Evolutionary conservation across 2,329 filamentous ascomycete genomes (phyloP), one percentile per base, ranked within the genome.

Genomic region (Fusarium transvaalense): DNA sequence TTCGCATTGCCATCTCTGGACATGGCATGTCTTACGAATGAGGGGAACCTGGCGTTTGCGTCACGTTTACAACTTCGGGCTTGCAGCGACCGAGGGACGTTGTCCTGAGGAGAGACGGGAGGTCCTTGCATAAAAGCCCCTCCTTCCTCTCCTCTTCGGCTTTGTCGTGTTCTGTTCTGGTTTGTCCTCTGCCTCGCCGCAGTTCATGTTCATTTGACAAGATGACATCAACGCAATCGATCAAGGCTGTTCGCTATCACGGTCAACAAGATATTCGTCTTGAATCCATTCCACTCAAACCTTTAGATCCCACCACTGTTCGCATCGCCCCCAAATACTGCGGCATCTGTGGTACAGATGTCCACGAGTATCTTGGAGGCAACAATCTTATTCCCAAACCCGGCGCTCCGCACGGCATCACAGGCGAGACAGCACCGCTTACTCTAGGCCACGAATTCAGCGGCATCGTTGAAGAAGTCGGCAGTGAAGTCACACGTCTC

Each of bases 1-100:
- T 62, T 62, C 59, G 59, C 59, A 62, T 62, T 62, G 46, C 59
- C 46, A 27, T 62, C 23, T 62, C 19, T 35, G 59, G 59, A 62
- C 34, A 15, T 35, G 12, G 10, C 27, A 45, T 45, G 42, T 31
- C 27, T 45, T 31, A 19, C 3, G 7, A 29, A 19, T 55, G 59
- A 62, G 59, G 59, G 59, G 59, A 62, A 62, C 47, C 39, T 1
- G 8, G 17, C 34, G 15, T 55, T 27, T 46, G 46, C 23, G 59
- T 62, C 59, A 62, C 38, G 58, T 61, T 43, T 10, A 29, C 19
- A 50, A 6, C 45, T 8, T 19, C 35, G 27, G 34, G 17, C 37
- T 38, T 48, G 21, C 38, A 31, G 27, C 27, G 12, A 10, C 38
- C 48, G 56, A 35, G 21, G 10, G 37, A 38, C 14, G 19, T 14